phyloP scores from a whole-genome alignment of 768 basidiomycete species.

The Lactifluus piperatus region DNA sequence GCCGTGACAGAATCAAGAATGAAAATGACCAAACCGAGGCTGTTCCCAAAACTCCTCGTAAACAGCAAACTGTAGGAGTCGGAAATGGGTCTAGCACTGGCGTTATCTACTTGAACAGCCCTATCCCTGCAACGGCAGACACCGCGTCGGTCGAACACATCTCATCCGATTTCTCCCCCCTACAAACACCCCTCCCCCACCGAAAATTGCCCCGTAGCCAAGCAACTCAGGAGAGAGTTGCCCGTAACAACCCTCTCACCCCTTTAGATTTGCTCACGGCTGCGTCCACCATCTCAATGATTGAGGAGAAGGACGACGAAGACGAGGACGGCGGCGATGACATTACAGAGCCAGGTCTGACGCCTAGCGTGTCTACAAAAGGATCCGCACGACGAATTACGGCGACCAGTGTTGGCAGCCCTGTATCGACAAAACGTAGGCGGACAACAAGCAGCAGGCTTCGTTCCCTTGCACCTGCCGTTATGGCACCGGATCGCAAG shows the following conservation, averaged over 20 bases:
- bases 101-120: constrained; percentile 19
- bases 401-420: constrained; percentile 26
- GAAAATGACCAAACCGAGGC: constrained; percentile 24
- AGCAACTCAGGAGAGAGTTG: constrained; percentile 23
- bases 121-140: constrained; percentile 7
- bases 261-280: constrained; percentile 53
- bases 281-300: constrained; percentile 42
- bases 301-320: constrained; percentile 32
- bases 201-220: constrained; percentile 9
- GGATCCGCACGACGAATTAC: constrained; percentile 25
- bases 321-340: constrained; percentile 14
- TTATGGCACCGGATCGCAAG: not conserved
- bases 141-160: constrained; percentile 5
- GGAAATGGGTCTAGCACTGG: constrained; percentile 12
- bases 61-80: constrained; percentile 7
- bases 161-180: constrained; percentile 21
- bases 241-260: constrained; percentile 31
- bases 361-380: constrained; percentile 4
- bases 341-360: constrained; percentile 19
- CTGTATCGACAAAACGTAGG: constrained; percentile 32
- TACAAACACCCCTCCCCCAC: constrained; percentile 15
- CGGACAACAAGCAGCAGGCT: constrained; percentile 20
- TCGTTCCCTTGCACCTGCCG: constrained; percentile 2
- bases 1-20: constrained; percentile 27
- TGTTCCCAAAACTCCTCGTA: constrained; percentile 17